Evolutionary conservation across 2,329 filamentous ascomycete species (phyloP), one percentile per base, ranked within the genome.

Genomic region (Monilinia fructigena): DNA sequence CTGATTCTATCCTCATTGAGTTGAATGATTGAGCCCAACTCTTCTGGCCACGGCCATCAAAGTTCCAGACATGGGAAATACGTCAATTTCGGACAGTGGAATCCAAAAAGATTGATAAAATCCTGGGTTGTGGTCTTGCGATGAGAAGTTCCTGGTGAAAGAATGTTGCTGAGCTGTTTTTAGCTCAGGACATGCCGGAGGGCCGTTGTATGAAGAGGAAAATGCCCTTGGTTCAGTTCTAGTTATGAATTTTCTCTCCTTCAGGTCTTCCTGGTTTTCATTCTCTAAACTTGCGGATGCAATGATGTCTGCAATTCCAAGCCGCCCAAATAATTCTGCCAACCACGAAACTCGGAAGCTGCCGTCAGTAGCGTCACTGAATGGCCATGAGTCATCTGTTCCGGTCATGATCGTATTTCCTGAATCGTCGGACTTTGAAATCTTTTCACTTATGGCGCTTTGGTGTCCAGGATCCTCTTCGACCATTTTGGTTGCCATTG

Each of bases 41-140:
- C 0, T 48, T 31, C 1, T 10, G 18, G 16, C 14, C 0, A 11
- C 55, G 6, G 10, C 45, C 7, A 0, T 16, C 35, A 6, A 0
- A 6, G 55, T 11, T 23, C 12, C 6, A 3, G 1, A n/a, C 20
- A 5, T 1, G 2, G 11, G 20, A 18, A 23, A 48, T 16, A 35
- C 3, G 3, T 59, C 26, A 23, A 59, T 35, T 6, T 59, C 42
- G 0, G 31, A n/a, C 5, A 48, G 26, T 1, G 26, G 55, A 59
- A 26, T 35, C 18, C 26, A n/a, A n/a, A 11, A 6, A 35, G 0
- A 16, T 35, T 35, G 18, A 2, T 7, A 1, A 1, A 35, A n/a
- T n/a, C 5, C 26, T 47, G 18, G 1, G n/a, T n/a, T 47, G 6
- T 47, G 26, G 5, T 4, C 4, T 31, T 47, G 55, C 5, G 23